These are phyloP conservation scores for Limnanthes douglasii DNA, from an alignment of 345 rosid genomes.

Conservation along the genomic window DNA sequence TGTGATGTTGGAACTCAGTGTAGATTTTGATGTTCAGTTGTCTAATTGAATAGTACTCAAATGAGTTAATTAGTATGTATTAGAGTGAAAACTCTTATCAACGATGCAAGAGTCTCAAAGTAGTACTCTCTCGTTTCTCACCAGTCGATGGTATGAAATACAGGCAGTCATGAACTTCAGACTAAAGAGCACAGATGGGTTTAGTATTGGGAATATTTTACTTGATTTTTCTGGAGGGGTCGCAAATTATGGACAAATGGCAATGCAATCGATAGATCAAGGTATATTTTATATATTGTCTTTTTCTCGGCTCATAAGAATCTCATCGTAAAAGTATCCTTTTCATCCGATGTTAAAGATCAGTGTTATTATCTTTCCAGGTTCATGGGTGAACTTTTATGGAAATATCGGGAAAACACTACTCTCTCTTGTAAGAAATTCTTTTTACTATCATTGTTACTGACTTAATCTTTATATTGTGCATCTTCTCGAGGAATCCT, in stretches of 20 bases:
- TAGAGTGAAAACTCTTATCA: too few species aligned
- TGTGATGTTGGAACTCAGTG: background rate
- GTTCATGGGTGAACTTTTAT: constrained; percentile 93
- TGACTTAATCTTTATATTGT: background rate
- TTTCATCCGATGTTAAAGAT: background rate
- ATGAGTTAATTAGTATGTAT: too few species aligned
- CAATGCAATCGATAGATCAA: constrained; percentile 73
- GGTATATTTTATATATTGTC: constrained; percentile 25
- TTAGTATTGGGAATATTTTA: constrained; percentile 81
- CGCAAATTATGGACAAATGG: constrained; percentile 61
- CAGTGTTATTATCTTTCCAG: constrained; percentile 17
- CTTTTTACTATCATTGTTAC: background rate
- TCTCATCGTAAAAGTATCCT: constrained; percentile 1
- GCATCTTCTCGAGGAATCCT: constrained; percentile 2
- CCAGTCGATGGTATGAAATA: constrained; percentile 2
- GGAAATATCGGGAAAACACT: constrained; percentile 88
- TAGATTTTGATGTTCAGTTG: background rate
- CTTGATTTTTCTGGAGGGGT: constrained; percentile 77
- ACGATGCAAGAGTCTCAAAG: too few species aligned
- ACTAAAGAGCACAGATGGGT: constrained; percentile 82
- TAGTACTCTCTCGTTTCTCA: background rate
- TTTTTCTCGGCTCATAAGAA: constrained; percentile 1
- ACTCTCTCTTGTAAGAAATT: constrained; percentile 52
- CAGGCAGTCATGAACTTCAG: constrained; percentile 74
- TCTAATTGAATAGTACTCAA: background rate